Evolutionary conservation across 768 basidiomycete species (phyloP).

Genomic region (Postia placenta): DNA sequence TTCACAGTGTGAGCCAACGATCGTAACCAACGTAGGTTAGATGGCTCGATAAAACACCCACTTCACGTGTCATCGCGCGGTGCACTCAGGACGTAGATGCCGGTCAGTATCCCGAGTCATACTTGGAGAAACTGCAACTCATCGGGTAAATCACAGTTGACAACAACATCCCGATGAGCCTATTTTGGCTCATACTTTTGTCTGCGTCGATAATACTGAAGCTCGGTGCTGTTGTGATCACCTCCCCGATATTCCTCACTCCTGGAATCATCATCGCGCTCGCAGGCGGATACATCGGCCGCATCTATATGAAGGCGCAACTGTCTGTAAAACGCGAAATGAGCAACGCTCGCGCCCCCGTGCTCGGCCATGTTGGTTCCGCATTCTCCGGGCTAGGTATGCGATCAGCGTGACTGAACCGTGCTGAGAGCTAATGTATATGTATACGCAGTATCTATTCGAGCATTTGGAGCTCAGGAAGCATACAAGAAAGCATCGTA

Average conservation of each 20-base stretch:
- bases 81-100: slow-evolving; percentile 61
- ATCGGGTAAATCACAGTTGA: slow-evolving; percentile 24
- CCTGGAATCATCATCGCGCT: slow-evolving; percentile 32
- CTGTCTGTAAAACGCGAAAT: slow-evolving; percentile 53
- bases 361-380: slow-evolving; percentile 48
- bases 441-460: slow-evolving; percentile 35
- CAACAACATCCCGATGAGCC: slow-evolving; percentile 21
- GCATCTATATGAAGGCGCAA: slow-evolving; percentile 53
- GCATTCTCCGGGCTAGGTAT: slow-evolving; percentile 45
- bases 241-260: slow-evolving; percentile 36
- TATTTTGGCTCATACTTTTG: slow-evolving; percentile 25
- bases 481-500: slow-evolving; percentile 36
- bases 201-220: slow-evolving; percentile 26
- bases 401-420: slow-evolving; percentile 1
- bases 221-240: slow-evolving; percentile 31
- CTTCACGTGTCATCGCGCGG: slow-evolving; percentile 55
- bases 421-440: background rate
- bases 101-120: slow-evolving; percentile 11
- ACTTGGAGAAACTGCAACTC: background rate
- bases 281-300: slow-evolving; percentile 37
- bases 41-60: slow-evolving; percentile 47
- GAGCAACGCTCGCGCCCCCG: slow-evolving; percentile 45
- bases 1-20: no score
- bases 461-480: slow-evolving; percentile 52
- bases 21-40: slow-evolving; percentile 17